Percentiles rank a stretch among this genome's conserved stretches.
phyloP scores from a whole-genome alignment of 352 stramenopile genomes.

The Saprolegnia parasitica region DNA sequence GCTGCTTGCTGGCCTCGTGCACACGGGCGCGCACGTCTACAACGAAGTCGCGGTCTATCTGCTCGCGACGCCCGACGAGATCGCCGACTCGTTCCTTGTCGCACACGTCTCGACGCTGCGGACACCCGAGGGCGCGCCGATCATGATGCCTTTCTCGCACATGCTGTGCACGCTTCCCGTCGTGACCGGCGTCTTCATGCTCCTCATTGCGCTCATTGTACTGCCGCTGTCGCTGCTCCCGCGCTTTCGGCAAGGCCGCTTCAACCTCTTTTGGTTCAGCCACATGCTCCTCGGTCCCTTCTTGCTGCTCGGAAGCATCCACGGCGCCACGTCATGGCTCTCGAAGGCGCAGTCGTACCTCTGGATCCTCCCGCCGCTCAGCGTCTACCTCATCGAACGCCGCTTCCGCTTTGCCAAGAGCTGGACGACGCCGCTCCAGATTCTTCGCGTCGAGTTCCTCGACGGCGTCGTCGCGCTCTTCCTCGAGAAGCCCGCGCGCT shows the following conservation, averaged over 20 bases:
- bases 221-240: constrained; percentile 40
- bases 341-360: constrained; percentile 44
- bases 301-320: constrained; percentile 48
- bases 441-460: constrained; percentile 40
- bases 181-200: constrained; percentile 59
- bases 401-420: constrained; percentile 54
- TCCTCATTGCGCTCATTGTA: constrained; percentile 47
- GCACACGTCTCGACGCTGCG: constrained; percentile 43
- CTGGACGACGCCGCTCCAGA: constrained; percentile 47
- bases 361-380: constrained; percentile 50
- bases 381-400: constrained; percentile 62
- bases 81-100: constrained; percentile 52
- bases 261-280: constrained; percentile 63
- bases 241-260: constrained; percentile 49
- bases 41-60: constrained; percentile 8
- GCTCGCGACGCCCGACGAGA: background rate
- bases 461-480: constrained; percentile 38
- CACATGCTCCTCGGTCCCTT: constrained; percentile 66
- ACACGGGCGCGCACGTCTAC: constrained; percentile 33
- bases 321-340: constrained; percentile 65
- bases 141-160: constrained; percentile 37
- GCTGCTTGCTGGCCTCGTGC: constrained; percentile 49
- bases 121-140: constrained; percentile 38
- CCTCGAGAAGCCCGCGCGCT: constrained; percentile 56
- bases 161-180: constrained; percentile 49